These are phyloP conservation scores for Trametes pubescens DNA, from an alignment of 1,284 basidiomycete genomes.

Conservation along the genomic window DNA sequence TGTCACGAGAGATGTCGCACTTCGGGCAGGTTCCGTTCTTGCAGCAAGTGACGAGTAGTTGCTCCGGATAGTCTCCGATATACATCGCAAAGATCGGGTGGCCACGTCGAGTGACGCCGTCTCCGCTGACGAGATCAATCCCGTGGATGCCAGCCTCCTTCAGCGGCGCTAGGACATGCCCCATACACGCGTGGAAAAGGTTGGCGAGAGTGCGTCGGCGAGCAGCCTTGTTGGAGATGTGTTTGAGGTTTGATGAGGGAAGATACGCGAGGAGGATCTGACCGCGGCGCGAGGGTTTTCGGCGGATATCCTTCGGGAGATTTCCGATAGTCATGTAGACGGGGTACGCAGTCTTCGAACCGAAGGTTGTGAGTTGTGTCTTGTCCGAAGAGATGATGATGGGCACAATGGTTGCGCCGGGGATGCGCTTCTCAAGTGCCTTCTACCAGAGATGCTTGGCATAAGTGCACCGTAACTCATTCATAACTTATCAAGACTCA, in stretches of 20 bases:
- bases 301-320: slow-evolving; percentile 49
- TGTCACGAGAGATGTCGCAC: slow-evolving; percentile 31
- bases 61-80: slow-evolving; percentile 36
- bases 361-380: slow-evolving; percentile 11
- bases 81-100: slow-evolving; percentile 41
- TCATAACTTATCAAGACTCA: slow-evolving; percentile 22
- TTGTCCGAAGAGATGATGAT: slow-evolving; percentile 50
- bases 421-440: neutral
- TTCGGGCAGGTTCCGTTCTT: slow-evolving; percentile 1
- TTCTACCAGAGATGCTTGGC: neutral
- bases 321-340: slow-evolving; percentile 47
- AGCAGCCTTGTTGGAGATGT: slow-evolving; percentile 38
- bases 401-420: slow-evolving; percentile 43
- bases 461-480: neutral
- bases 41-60: slow-evolving; percentile 35
- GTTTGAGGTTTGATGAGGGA: slow-evolving; percentile 44
- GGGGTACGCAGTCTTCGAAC: slow-evolving; percentile 50
- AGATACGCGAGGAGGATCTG: slow-evolving; percentile 51
- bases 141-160: slow-evolving; percentile 26
- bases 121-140: slow-evolving; percentile 35
- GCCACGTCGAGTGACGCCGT: slow-evolving; percentile 34
- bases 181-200: slow-evolving; percentile 38
- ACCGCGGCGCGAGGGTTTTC: slow-evolving; percentile 45
- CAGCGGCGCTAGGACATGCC: slow-evolving; percentile 30
- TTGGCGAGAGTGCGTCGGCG: slow-evolving; percentile 30